Conservation (phyloP, 2,329 filamentous ascomycete species). For the Pseudogymnoascus sp. region DNA sequence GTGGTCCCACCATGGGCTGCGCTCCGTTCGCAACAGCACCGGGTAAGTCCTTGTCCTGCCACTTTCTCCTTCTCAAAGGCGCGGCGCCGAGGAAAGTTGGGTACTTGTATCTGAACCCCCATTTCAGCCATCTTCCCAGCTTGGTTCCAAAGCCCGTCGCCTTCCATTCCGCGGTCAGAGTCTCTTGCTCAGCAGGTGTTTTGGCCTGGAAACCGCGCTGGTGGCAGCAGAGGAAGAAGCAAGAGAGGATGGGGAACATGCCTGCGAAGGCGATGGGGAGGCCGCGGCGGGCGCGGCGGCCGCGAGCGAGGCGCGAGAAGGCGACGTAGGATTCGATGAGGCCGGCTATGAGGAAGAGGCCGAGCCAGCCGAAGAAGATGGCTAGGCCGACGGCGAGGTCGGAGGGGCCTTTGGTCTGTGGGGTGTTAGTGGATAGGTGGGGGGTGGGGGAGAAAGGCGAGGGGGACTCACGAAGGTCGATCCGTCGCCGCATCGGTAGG, state of each 20-base stretch:
- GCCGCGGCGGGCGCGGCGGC: slow-evolving; percentile 1
- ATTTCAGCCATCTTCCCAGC: background rate
- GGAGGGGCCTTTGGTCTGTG: background rate
- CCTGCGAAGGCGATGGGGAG: background rate
- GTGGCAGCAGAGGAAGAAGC: slow-evolving; percentile 6
- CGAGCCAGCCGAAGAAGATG: slow-evolving; percentile 15
- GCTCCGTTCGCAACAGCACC: background rate
- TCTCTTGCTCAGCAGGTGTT: background rate
- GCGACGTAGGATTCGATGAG: slow-evolving; percentile 32
- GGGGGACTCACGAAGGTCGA: background rate
- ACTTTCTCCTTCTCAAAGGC: background rate
- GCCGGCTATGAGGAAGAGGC: slow-evolving; percentile 27
- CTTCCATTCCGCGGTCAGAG: background rate
- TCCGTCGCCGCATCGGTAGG: background rate
- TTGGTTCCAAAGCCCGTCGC: background rate
- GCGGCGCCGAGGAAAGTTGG: background rate
- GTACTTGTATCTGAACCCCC: slow-evolving; percentile 5
- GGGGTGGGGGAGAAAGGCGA: slow-evolving; percentile 19
- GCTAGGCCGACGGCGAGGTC: background rate
- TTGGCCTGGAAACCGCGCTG: background rate
- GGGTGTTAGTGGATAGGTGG: background rate
- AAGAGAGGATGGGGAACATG: background rate
- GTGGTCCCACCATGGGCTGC: background rate
- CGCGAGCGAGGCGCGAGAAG: slow-evolving; percentile 12
- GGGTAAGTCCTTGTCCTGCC: background rate